A percentile compares a stretch with the other conserved stretches of the same genome.
Evolutionary conservation across 2,329 filamentous ascomycete species (phyloP).

Genomic region (Penicillium expansum): DNA sequence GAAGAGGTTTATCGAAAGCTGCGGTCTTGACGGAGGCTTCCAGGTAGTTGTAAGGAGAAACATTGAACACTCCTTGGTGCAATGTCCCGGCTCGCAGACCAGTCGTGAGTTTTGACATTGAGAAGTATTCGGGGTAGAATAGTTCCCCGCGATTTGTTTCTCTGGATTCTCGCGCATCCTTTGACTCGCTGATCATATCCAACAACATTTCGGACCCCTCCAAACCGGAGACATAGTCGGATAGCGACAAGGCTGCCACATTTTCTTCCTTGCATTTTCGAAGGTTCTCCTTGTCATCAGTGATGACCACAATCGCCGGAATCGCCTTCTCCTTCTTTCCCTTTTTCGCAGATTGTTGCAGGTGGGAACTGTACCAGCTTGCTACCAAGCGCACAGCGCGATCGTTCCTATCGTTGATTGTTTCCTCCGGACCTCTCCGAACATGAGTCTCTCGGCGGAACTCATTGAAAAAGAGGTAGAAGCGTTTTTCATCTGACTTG

Average conservation of each 20-base stretch:
- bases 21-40: conserved; percentile 89
- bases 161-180: conserved; percentile 63
- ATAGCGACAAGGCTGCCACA: conserved; percentile 65
- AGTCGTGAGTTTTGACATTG: conserved; percentile 89
- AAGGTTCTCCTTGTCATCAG: conserved; percentile 85
- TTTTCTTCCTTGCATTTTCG: conserved; percentile 72
- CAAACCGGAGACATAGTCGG: conserved; percentile 78
- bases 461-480: conserved; percentile 99
- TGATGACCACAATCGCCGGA: conserved; percentile 87
- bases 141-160: conserved; percentile 64
- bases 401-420: conserved; percentile 95
- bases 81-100: conserved; percentile 83
- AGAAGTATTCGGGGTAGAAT: conserved; percentile 86
- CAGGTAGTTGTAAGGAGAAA: conserved; percentile 96
- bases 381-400: conserved; percentile 82
- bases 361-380: conserved; percentile 84
- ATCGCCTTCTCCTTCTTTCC: conserved; percentile 54
- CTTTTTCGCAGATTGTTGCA: conserved; percentile 59
- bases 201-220: conserved; percentile 81
- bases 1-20: conserved; percentile 81
- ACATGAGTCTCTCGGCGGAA: conserved; percentile 92
- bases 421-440: conserved; percentile 69
- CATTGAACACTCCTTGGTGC: conserved; percentile 93
- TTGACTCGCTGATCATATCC: conserved; percentile 86
- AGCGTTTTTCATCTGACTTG: conserved; percentile 94